Base-by-base conservation (phyloP, 2,329 filamentous ascomycete genomes). In the Whalleya microplaca region DNA sequence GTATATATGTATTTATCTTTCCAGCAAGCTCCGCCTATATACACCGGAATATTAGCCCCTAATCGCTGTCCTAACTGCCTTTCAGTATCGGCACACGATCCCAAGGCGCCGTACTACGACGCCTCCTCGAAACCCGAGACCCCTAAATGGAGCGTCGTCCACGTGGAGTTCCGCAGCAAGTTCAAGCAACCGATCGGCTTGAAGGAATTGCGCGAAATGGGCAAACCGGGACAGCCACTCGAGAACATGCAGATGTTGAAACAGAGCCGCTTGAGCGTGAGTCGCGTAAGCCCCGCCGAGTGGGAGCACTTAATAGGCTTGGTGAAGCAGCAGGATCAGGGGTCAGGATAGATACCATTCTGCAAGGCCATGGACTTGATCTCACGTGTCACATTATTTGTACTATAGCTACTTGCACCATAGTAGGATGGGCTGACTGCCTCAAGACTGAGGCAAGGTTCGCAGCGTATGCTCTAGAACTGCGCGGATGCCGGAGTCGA, bases 141-240 rank as follows among this genome's bases (percentile, higher is more conserved):
- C 48, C 89, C 89, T 0, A 91, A 87, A 67, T 99, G 95, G 95
- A 91, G 87, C 51, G 84, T 95, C 18, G 95, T 98, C 1, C 90
- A 96, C 59, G 94, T 98, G 46, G 83, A 88, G 67, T 97, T 96
- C 71, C 86, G 89, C 55, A 87, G 86, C 71, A 97, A 96, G 74
- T 92, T 98, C 65, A 78, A 80, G 1, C 80, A 85, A 14, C 83
- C 86, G 0, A 83, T 98, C 54, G 82, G 82, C 4, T 80, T 97
- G 49, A 83, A 84, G 59, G 86, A 91, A 63, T 80, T 97, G 44
- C 88, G 90, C 51, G 81, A 83, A 37, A 79, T 88, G 67, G 84
- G 84, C 5, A 78, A 80, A 41, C 69, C 73, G 0, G 82, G 81
- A 0, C 75, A 83, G 8, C 79, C 84, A 6, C 76, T 96, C 41